Conservation (phyloP, 2,329 filamentous ascomycete genomes). For the Trichoderma lentiforme region DNA sequence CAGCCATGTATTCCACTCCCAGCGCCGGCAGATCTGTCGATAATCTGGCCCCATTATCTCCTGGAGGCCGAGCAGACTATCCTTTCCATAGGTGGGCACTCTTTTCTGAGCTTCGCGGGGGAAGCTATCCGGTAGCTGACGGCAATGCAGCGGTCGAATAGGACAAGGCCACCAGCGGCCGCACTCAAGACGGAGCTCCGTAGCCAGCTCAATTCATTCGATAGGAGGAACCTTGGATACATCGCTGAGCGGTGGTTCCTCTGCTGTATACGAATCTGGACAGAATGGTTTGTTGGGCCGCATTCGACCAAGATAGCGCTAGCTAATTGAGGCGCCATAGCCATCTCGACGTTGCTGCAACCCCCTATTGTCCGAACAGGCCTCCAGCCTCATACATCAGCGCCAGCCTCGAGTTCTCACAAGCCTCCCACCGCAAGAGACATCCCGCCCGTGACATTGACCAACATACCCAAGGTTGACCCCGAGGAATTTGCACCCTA, state of each 20-base stretch:
- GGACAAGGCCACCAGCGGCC: constrained; percentile 46
- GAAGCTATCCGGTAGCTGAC: constrained; percentile 21
- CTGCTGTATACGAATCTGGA: constrained; percentile 65
- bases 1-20: constrained; percentile 57
- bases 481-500: constrained; percentile 79
- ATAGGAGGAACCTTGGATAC: constrained; percentile 80
- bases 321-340: constrained; percentile 39
- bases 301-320: background rate
- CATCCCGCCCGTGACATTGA: constrained; percentile 88
- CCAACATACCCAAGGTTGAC: constrained; percentile 82
- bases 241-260: constrained; percentile 54
- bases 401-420: constrained; percentile 66
- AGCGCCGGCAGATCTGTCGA: constrained; percentile 64
- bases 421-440: constrained; percentile 82
- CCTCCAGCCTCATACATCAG: constrained; percentile 72
- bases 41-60: constrained; percentile 55
- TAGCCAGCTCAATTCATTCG: constrained; percentile 82
- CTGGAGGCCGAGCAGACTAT: constrained; percentile 51
- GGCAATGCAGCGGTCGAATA: constrained; percentile 38
- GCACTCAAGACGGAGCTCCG: constrained; percentile 68
- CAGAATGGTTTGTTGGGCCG: constrained; percentile 65
- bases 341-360: constrained; percentile 91
- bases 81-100: constrained; percentile 55
- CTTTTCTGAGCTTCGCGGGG: background rate
- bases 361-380: constrained; percentile 87